Percentiles rank a stretch among this genome's conserved stretches.
phyloP scores from a whole-genome alignment of 1,139 yeast species.

The Scheffersomyces stambukii region DNA sequence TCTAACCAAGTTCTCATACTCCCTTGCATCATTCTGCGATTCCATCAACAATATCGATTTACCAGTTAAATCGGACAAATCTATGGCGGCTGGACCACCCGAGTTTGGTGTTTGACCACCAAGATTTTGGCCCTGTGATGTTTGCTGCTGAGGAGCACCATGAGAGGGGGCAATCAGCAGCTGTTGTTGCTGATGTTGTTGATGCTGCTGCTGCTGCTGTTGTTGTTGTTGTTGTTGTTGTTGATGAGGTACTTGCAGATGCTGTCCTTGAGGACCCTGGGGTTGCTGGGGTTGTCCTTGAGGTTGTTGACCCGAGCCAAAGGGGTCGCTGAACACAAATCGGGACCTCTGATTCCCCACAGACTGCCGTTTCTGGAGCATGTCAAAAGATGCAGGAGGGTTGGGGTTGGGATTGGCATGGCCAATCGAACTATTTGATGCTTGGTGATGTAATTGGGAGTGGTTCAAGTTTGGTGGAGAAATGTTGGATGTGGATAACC shows the following conservation, averaged over 20 bases:
- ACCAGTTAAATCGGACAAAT: conserved; percentile 40
- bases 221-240: conserved; percentile 11
- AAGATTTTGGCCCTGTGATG: conserved; percentile 6
- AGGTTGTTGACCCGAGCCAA: conserved; percentile 24
- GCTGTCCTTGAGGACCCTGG: conserved; percentile 8
- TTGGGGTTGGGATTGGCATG: conserved; percentile 5
- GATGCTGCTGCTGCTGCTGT: conserved; percentile 11
- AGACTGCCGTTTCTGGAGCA: conserved; percentile 43
- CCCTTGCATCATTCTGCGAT: conserved; percentile 50
- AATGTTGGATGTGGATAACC: conserved; percentile 12
- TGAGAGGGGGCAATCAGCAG: no score
- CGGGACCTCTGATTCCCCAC: conserved; percentile 60
- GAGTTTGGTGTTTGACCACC: conserved; percentile 10
- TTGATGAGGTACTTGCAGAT: conserved; percentile 7
- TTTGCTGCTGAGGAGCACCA: conserved; percentile 7
- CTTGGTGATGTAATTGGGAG: conserved; percentile 10
- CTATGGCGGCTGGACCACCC: conserved; percentile 19
- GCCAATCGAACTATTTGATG: conserved; percentile 12
- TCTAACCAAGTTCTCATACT: conserved; percentile 48
- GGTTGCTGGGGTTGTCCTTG: conserved; percentile 12
- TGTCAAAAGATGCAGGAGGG: conserved; percentile 7
- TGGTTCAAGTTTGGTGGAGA: conserved; percentile 12
- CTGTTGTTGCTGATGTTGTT: conserved; percentile 11
- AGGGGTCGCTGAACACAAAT: conserved; percentile 67
- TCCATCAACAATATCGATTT: conserved; percentile 56